Evolutionary conservation across 495 filamentous ascomycete species (phyloP).

Genomic region (Jackrogersella multiformis): DNA sequence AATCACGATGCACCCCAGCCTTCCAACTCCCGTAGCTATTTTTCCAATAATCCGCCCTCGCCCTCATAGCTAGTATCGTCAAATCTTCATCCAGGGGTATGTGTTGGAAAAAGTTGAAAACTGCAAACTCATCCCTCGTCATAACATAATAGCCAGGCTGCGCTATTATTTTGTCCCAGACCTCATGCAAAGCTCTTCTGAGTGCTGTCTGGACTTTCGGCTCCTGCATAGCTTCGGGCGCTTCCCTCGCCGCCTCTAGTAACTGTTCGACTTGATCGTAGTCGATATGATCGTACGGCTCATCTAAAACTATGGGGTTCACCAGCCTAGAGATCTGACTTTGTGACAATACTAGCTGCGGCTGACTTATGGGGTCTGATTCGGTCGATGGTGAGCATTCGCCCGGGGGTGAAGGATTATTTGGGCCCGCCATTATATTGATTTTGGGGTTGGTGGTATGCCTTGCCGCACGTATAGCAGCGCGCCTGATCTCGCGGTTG

Average conservation of each 20-base stretch:
- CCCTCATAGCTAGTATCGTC: constrained; percentile 48
- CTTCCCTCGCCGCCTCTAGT: constrained; percentile 74
- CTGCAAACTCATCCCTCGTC: constrained; percentile 73
- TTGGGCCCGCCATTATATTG: background rate
- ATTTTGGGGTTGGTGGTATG: background rate
- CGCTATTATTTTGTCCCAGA: constrained; percentile 70
- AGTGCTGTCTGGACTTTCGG: constrained; percentile 61
- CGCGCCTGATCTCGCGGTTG: too few species aligned
- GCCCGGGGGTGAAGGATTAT: too few species aligned
- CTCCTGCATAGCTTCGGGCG: constrained; percentile 65
- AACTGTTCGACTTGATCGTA: constrained; percentile 55
- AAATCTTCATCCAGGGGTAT: background rate
- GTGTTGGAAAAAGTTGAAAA: constrained; percentile 78
- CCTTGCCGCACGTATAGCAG: too few species aligned
- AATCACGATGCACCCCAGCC: background rate
- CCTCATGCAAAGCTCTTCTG: constrained; percentile 61
- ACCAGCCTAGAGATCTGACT: too few species aligned
- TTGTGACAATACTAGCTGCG: too few species aligned
- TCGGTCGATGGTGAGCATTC: too few species aligned
- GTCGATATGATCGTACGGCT: background rate
- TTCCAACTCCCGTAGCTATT: background rate
- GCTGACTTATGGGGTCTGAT: too few species aligned
- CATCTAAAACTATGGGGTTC: too few species aligned
- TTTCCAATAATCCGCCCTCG: constrained; percentile 61
- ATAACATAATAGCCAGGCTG: constrained; percentile 72